These are phyloP conservation scores for Symbiodinium pilosum DNA, from an alignment of 73 alveolate genomes.

Conservation along the genomic window DNA sequence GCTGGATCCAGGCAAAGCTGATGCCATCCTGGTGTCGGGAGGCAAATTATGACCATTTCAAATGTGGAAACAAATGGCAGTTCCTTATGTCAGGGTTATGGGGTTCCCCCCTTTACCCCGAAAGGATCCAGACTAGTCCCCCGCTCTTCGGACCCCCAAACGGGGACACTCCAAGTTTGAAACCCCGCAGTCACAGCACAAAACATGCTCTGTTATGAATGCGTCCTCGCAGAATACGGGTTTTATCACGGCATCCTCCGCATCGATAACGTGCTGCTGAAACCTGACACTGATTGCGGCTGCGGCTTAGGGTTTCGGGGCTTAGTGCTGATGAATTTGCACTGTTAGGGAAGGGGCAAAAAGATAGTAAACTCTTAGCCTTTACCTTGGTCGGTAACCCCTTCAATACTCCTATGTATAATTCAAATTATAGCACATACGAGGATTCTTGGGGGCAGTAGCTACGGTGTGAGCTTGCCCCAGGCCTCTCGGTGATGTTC, in stretches of 20 bases:
- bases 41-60: too few species aligned
- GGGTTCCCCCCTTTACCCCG: too few species aligned
- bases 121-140: too few species aligned
- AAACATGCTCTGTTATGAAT: not conserved
- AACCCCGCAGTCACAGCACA: not conserved
- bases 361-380: too few species aligned
- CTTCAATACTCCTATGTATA: too few species aligned
- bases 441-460: too few species aligned
- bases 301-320: not conserved
- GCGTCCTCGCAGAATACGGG: conserved; percentile 88
- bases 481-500: conserved; percentile 96
- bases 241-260: conserved; percentile 72
- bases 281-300: conserved; percentile 32
- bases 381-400: too few species aligned
- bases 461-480: too few species aligned
- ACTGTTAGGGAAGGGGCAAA: too few species aligned
- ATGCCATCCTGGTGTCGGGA: conserved; percentile 98
- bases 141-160: not conserved
- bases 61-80: conserved; percentile 95
- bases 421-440: too few species aligned
- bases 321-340: too few species aligned
- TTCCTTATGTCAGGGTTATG: not conserved
- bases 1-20: conserved; percentile 98
- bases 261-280: conserved; percentile 92
- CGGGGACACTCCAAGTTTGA: not conserved